A percentile compares a stretch with the other conserved stretches of the same genome.
phyloP scores from a whole-genome alignment of 1,284 basidiomycete species.

The Blastosporella zonata region DNA sequence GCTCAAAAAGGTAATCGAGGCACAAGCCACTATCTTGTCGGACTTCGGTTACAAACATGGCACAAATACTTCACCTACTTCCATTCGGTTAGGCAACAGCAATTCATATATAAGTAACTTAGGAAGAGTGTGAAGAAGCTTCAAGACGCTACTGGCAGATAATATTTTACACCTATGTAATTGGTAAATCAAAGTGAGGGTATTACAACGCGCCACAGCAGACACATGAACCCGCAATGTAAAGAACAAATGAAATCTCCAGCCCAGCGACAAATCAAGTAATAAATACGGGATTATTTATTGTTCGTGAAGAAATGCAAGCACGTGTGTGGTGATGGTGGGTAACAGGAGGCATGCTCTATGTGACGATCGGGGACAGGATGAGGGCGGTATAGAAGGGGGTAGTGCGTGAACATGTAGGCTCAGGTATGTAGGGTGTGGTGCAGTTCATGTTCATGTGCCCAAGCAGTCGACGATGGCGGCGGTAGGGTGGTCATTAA shows the following conservation, averaged over 20 bases:
- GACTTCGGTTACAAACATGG: background rate
- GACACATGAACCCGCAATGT: too few relatives aligned
- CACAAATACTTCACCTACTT: background rate
- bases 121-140: too few relatives aligned
- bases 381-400: constrained; percentile 4
- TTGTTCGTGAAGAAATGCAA: constrained; percentile 19
- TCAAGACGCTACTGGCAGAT: too few relatives aligned
- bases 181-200: background rate
- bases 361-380: background rate
- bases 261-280: background rate
- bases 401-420: background rate
- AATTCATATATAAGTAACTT: background rate
- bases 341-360: constrained; percentile 5
- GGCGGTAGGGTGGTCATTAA: background rate
- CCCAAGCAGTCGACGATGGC: background rate
- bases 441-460: background rate
- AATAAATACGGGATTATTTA: constrained; percentile 17
- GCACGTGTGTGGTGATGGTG: constrained; percentile 17
- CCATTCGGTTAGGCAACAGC: too few relatives aligned
- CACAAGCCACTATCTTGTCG: background rate
- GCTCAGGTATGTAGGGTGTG: background rate
- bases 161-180: too few relatives aligned
- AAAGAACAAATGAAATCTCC: too few relatives aligned
- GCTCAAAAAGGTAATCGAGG: constrained; percentile 18
- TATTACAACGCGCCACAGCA: too few relatives aligned